phyloP scores from a whole-genome alignment of 2,329 filamentous ascomycete genomes.

The Thielaviopsis cerberus region DNA sequence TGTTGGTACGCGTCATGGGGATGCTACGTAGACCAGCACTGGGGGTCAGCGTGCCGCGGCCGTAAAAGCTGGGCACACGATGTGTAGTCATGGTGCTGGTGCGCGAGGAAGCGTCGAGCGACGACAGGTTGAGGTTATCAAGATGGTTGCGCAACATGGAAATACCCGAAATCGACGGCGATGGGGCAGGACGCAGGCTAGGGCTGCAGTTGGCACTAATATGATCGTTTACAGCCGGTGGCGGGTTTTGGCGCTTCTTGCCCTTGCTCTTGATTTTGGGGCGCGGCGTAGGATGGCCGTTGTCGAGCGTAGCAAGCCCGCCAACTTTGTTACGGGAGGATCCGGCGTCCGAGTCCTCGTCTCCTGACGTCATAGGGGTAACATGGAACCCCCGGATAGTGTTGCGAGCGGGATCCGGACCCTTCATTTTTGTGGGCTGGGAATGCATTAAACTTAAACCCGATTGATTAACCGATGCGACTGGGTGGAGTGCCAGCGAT shows the following conservation, averaged over 20 bases:
- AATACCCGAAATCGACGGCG: conserved; percentile 50
- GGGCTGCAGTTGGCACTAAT: conserved; percentile 48
- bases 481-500: conserved; percentile 10
- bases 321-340: neutral
- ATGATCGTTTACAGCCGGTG: conserved; percentile 33
- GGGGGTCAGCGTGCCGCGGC: conserved; percentile 21
- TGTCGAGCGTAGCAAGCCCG: neutral
- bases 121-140: conserved; percentile 43
- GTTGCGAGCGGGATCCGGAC: conserved; percentile 25
- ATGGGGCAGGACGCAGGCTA: conserved; percentile 31
- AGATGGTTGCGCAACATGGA: conserved; percentile 57
- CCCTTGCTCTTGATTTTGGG: conserved; percentile 3
- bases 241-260: conserved; percentile 18
- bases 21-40: conserved; percentile 32
- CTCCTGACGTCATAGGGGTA: conserved; percentile 35
- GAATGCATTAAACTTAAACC: conserved; percentile 20
- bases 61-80: conserved; percentile 9
- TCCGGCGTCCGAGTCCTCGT: conserved; percentile 35
- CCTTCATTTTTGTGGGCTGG: conserved; percentile 21
- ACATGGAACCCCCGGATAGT: conserved; percentile 38
- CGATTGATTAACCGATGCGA: conserved; percentile 2
- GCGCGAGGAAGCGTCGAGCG: conserved; percentile 38
- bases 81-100: conserved; percentile 28
- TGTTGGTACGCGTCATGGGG: conserved; percentile 35
- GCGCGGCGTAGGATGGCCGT: neutral